phyloP scores from a whole-genome alignment of 1,284 basidiomycete genomes.

The Austroboletus niveus region DNA sequence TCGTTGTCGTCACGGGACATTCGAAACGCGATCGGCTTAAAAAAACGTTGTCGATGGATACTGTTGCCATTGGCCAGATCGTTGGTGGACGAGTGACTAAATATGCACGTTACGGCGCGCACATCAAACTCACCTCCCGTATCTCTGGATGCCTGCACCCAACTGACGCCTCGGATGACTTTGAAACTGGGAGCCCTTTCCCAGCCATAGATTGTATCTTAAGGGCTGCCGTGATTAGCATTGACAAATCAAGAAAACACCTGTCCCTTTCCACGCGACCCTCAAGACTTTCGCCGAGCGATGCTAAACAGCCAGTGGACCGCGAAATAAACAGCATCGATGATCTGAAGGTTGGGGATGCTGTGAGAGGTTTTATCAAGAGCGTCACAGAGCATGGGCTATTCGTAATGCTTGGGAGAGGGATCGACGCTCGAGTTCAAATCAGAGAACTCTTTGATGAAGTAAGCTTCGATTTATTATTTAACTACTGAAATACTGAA shows the following conservation, averaged over 20 bases:
- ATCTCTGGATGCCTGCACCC: conserved; percentile 77
- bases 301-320: conserved; percentile 57
- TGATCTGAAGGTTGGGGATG: conserved; percentile 72
- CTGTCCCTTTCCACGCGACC: conserved; percentile 77
- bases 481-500: conserved; percentile 6
- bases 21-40: conserved; percentile 50
- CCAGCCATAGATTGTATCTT: conserved; percentile 68
- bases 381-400: conserved; percentile 84
- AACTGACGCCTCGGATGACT: conserved; percentile 83
- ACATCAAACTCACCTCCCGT: conserved; percentile 70
- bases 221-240: conserved; percentile 66
- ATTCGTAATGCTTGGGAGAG: conserved; percentile 86
- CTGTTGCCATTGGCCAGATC: conserved; percentile 67
- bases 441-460: conserved; percentile 93
- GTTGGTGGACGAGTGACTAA: conserved; percentile 77
- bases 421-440: conserved; percentile 87
- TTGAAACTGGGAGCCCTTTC: conserved; percentile 54
- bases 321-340: conserved; percentile 62
- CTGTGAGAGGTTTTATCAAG: conserved; percentile 87
- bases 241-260: conserved; percentile 61
- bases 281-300: conserved; percentile 61
- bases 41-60: conserved; percentile 65
- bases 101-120: conserved; percentile 65
- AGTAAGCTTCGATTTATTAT: conserved; percentile 39
- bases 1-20: conserved; percentile 83